Base-by-base conservation (phyloP, 176 grass and related monocot species). In the Oryza nivara region DNA sequence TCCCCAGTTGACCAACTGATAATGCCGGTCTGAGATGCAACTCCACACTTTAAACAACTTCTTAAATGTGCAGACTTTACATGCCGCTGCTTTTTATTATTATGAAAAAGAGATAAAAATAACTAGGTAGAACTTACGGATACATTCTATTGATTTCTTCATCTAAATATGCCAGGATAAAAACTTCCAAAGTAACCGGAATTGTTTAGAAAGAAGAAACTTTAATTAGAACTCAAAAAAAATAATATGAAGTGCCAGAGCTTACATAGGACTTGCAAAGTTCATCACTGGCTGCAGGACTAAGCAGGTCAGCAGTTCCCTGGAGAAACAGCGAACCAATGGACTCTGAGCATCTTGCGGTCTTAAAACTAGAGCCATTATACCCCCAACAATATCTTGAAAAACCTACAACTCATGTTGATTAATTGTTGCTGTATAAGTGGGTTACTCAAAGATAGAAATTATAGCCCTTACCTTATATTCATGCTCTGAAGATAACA, bases 251-350 rank as follows among this genome's bases (percentile, higher is more conserved):
- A 76, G 30, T 81, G 76, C 68, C 70, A 67, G 67, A 92, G 67
- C 86, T 89, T 94, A 98, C 96, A 88, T 87, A 73, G 96, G 93
- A 77, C 91, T 92, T 40, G 96, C 93, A 35, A 98, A 91, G 81
- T 93, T 98, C 88, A 98, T 94, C 74, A 94, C 83, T 68, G 96
- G 93, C 65, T 96, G 88, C 66, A 98, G 87, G 84, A 98, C 93
- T 77, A 98, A 69, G 84, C 91, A 92, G 49, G 93, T 89, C 77
- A 98, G 73, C 40, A 98, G 28, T 77, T 98, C 96, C 82, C 96
- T 88, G 70, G 91, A 92, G 65, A 98, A 87, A 86, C 93, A 93
- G 82, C 89, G 87, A 69, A 94, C 89, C 64, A 98, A 85, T 65
- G 93, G 88, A 87, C 91, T 94, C 82, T 98, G 93, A 56, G 91